Conservation (phyloP, 805 yeast species). For the Kodamaea kaohsiungensis region DNA sequence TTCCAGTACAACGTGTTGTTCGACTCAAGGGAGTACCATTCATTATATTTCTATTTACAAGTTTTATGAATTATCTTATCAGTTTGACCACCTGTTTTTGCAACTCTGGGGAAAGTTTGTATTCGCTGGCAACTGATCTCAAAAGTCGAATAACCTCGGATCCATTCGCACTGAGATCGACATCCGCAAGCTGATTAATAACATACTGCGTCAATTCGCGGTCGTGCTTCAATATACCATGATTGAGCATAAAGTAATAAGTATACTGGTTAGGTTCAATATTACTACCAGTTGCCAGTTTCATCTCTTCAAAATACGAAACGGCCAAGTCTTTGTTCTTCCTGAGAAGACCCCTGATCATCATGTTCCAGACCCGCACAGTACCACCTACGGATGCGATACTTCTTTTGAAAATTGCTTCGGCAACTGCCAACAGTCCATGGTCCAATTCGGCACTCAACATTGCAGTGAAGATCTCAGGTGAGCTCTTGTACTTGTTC, state of each 20-base stretch:
- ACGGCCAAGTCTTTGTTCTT: slow-evolving; percentile 41
- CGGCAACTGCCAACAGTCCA: slow-evolving; percentile 37
- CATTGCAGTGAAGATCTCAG: slow-evolving; percentile 46
- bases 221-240: slow-evolving; percentile 36
- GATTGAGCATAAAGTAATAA: slow-evolving; percentile 46
- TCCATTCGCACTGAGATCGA: slow-evolving; percentile 36
- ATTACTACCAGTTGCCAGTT: slow-evolving; percentile 19
- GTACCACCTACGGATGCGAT: slow-evolving; percentile 35
- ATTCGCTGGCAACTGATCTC: slow-evolving; percentile 7
- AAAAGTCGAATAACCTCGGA: slow-evolving; percentile 39
- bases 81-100: background rate
- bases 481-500: slow-evolving; percentile 29
- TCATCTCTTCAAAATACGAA: slow-evolving; percentile 39
- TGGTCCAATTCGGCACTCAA: slow-evolving; percentile 46
- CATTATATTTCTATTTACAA: slow-evolving; percentile 5
- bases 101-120: slow-evolving; percentile 2
- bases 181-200: slow-evolving; percentile 38
- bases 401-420: slow-evolving; percentile 35
- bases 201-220: slow-evolving; percentile 32
- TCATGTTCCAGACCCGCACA: slow-evolving; percentile 42
- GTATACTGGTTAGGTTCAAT: slow-evolving; percentile 51
- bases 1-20: too few species aligned
- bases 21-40: too few species aligned
- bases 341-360: slow-evolving; percentile 31
- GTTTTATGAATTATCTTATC: background rate